These are phyloP conservation scores for Podaxis sp. DNA, from an alignment of 768 basidiomycete species.

Conservation along the genomic window DNA sequence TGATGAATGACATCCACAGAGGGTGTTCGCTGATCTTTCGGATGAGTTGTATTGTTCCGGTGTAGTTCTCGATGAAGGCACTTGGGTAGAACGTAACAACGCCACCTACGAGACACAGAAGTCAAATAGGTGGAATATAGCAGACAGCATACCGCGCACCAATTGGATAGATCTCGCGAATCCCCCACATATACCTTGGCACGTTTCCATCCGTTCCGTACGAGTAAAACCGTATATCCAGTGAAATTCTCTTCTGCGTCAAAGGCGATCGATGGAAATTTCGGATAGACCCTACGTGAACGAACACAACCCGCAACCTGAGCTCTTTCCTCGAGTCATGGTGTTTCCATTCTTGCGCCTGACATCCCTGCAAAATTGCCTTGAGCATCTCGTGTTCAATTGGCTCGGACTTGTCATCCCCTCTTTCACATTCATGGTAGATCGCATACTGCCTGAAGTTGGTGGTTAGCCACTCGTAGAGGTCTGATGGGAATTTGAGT, in stretches of 20 bases:
- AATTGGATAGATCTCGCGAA: constrained; percentile 65
- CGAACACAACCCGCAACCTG: constrained; percentile 49
- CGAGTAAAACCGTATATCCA: constrained; percentile 58
- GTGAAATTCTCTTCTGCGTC: constrained; percentile 45
- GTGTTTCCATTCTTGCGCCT: constrained; percentile 10
- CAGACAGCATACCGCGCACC: constrained; percentile 40
- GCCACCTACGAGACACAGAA: constrained; percentile 49
- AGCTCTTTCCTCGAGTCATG: constrained; percentile 10
- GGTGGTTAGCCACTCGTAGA: constrained; percentile 47
- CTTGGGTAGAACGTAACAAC: constrained; percentile 69
- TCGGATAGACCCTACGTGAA: constrained; percentile 59
- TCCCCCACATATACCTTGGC: constrained; percentile 53
- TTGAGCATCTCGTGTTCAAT: constrained; percentile 39
- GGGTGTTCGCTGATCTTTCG: constrained; percentile 56
- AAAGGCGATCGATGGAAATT: constrained; percentile 49
- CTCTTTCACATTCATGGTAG: constrained; percentile 46
- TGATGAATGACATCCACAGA: constrained; percentile 66
- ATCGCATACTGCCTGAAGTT: constrained; percentile 36
- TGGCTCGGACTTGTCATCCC: constrained; percentile 31
- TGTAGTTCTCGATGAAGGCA: constrained; percentile 55
- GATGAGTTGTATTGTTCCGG: constrained; percentile 48
- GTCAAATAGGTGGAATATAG: background rate
- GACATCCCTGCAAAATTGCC: constrained; percentile 13
- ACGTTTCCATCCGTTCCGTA: constrained; percentile 66
- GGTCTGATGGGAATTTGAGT: constrained; percentile 45